Evolutionary conservation across 441 rosid genomes (phyloP), one percentile per base, ranked within the genome.

Genomic region (Mallotus repandus): DNA sequence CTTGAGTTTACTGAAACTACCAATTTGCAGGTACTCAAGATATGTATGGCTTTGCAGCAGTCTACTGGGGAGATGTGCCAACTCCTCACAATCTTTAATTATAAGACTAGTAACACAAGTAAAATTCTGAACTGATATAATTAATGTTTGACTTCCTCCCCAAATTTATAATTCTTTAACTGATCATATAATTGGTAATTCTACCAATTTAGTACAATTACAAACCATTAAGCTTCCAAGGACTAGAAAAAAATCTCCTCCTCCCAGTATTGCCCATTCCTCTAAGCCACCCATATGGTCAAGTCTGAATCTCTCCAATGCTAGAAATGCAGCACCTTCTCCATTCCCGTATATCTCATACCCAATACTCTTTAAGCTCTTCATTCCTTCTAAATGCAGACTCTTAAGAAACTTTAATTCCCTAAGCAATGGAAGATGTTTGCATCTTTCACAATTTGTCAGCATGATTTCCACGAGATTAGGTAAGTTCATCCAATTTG

Each of bases 381-480:
- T 12, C 68, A 59, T 50, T 15, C 0, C 0, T 1, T 1, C 0
- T 13, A 14, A 38, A 1, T 7, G 0, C 3, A 74, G 77, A 35
- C 0, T 0, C 53, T 74, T 74, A 11, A 78, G 75, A 72, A 78
- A 64, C 68, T 13, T 5, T 14, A 78, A 9, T 58, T 74, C 57
- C 18, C 77, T 74, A n/a, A 78, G 32, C 14, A 75, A 69, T 45
- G 81, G 81, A 65, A 78, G 72, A 46, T 49, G 45, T 15, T 77
- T 60, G 16, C 80, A 77, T 43, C 29, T 77, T 12, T 0, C 12
- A 29, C 75, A 74, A 3, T 8, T 9, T 1, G 0, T 1, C 5
- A 38, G 41, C 41, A 3, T 4, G 41, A 38, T 38, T 38, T 38
- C 41, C 41, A 38, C 41, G 41, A 38, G 41, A 38, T 38, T 38